Conservation (phyloP, 2,329 filamentous ascomycete species). For the Claviceps monticola region DNA sequence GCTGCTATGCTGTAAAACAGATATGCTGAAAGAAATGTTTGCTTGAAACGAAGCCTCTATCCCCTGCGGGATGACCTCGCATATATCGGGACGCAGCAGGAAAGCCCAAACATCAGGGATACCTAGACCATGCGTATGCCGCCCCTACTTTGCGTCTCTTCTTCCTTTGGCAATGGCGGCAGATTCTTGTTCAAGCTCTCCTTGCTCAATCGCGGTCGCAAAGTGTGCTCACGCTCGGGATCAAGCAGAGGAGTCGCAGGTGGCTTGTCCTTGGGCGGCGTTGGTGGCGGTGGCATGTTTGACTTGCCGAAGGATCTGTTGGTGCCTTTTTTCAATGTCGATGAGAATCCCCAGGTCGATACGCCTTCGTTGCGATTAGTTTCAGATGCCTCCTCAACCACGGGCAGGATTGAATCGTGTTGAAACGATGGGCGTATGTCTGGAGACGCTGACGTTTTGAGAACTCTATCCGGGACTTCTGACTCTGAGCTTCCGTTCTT, state of each 20-base stretch:
- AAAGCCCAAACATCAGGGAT: constrained; percentile 8
- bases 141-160: constrained; percentile 13
- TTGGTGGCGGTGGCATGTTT: constrained; percentile 26
- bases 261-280: constrained; percentile 17
- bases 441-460: constrained; percentile 24
- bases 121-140: constrained; percentile 20
- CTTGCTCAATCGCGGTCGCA: constrained; percentile 30
- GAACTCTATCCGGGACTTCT: constrained; percentile 46
- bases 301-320: constrained; percentile 24
- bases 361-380: constrained; percentile 38
- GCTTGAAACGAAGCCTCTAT: not conserved
- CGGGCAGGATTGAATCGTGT: constrained; percentile 51
- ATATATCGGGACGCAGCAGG: constrained; percentile 9
- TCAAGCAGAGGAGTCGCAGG: constrained; percentile 18
- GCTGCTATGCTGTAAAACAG: constrained; percentile 3
- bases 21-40: constrained; percentile 1
- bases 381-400: constrained; percentile 85
- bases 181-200: constrained; percentile 48
- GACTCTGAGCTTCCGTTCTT: constrained; percentile 24
- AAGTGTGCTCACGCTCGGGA: constrained; percentile 32
- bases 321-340: constrained; percentile 20
- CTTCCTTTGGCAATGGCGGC: constrained; percentile 37
- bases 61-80: not conserved
- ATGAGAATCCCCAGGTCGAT: constrained; percentile 21
- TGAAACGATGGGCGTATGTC: constrained; percentile 42